Percentiles rank a stretch among this genome's conserved stretches.
Conservation (phyloP, 2,329 filamentous ascomycete genomes). For the Scedosporium boydii region DNA sequence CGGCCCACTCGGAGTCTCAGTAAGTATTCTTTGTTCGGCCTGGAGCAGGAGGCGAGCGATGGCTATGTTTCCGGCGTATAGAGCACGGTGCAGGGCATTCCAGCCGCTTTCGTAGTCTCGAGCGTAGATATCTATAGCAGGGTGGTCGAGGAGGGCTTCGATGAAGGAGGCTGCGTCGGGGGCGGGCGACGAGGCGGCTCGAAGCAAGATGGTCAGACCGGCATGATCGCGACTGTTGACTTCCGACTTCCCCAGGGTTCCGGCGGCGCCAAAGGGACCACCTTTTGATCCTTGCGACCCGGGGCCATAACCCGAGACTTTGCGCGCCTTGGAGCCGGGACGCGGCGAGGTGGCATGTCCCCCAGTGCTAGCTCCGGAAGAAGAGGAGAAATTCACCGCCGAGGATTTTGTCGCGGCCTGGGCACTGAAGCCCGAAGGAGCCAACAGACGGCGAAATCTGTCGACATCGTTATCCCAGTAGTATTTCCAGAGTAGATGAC, state of each 20-base stretch:
- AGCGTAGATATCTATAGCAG: constrained; percentile 72
- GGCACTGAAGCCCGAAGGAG: constrained; percentile 52
- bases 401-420: constrained; percentile 46
- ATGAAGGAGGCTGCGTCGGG: constrained; percentile 66
- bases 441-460: constrained; percentile 76
- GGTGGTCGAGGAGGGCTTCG: constrained; percentile 69
- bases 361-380: constrained; percentile 27
- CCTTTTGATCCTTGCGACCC: constrained; percentile 31
- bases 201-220: constrained; percentile 76
- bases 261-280: not conserved
- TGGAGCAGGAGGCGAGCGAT: constrained; percentile 75
- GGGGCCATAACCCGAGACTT: constrained; percentile 39
- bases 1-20: constrained; percentile 48
- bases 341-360: constrained; percentile 37
- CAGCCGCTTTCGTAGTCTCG: constrained; percentile 91
- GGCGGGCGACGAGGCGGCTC: constrained; percentile 68
- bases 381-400: constrained; percentile 19
- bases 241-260: constrained; percentile 48
- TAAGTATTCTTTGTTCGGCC: constrained; percentile 59
- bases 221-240: constrained; percentile 76
- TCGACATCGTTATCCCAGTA: constrained; percentile 98
- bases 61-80: constrained; percentile 83
- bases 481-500: constrained; percentile 91
- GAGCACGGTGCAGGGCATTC: constrained; percentile 85
- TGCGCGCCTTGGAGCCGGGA: constrained; percentile 38